phyloP scores from a whole-genome alignment of 2,329 filamentous ascomycete genomes.

The Cladosporium sp. region DNA sequence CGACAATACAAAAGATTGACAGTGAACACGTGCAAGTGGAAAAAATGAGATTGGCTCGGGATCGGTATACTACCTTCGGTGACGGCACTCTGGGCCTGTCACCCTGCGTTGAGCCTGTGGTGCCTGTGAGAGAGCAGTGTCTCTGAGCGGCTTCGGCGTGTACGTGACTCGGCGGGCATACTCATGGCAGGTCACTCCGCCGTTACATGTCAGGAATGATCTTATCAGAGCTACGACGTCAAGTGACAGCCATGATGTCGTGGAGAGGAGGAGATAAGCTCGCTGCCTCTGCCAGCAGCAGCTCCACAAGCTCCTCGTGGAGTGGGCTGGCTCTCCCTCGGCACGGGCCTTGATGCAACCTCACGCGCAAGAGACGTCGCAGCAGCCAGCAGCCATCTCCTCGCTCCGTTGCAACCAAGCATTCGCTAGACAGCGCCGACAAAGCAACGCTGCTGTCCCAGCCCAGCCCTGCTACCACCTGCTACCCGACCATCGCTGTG shows the following conservation, averaged over 20 bases:
- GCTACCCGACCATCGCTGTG: too few relatives aligned
- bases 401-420: slow-evolving; percentile 14
- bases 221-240: not conserved
- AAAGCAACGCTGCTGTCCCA: slow-evolving; percentile 8
- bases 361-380: slow-evolving; percentile 15
- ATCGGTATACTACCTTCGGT: not conserved
- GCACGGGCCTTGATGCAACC: slow-evolving; percentile 9
- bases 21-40: slow-evolving; percentile 8
- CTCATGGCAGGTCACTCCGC: not conserved
- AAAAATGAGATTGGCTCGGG: slow-evolving; percentile 22
- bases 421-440: slow-evolving; percentile 7
- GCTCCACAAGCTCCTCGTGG: not conserved
- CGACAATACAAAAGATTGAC: not conserved
- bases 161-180: not conserved
- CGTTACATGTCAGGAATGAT: not conserved
- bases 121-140: not conserved
- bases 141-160: not conserved
- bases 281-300: not conserved
- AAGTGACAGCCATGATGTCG: not conserved
- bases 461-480: not conserved
- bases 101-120: too few relatives aligned
- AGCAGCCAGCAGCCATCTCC: slow-evolving; percentile 3
- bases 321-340: not conserved
- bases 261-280: not conserved
- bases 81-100: too few relatives aligned